A percentile compares a stretch with the other conserved stretches of the same genome.
phyloP scores from a whole-genome alignment of 768 basidiomycete genomes.

The Tulasnella sp. region DNA sequence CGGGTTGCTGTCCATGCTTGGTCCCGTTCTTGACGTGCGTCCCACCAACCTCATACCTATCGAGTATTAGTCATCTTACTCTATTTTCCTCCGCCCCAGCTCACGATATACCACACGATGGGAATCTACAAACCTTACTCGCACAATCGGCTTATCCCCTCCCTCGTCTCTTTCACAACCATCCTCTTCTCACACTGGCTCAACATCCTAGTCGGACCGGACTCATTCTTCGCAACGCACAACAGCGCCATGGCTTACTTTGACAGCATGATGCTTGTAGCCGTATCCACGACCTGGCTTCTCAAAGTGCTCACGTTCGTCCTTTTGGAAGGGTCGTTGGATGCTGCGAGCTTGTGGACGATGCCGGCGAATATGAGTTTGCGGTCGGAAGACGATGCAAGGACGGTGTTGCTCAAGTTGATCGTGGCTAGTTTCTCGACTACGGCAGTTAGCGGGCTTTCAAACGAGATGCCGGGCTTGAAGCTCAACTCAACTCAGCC shows the following conservation, averaged over 20 bases:
- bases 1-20: conserved; percentile 5
- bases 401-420: neutral
- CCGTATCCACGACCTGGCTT: neutral
- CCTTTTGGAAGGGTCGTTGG: neutral
- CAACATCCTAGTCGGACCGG: neutral
- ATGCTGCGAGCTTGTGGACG: neutral
- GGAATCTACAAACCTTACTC: conserved; percentile 1
- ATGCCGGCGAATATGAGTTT: conserved; percentile 8
- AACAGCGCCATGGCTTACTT: neutral
- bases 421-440: neutral
- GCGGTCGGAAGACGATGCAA: conserved; percentile 4
- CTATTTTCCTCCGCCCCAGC: neutral
- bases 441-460: neutral
- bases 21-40: conserved; percentile 7
- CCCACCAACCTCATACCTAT: neutral
- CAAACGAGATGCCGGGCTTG: conserved; percentile 5
- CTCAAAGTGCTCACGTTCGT: neutral
- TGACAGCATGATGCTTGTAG: neutral
- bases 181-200: neutral
- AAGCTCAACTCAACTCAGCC: neutral
- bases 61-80: neutral
- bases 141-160: conserved; percentile 1
- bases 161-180: neutral
- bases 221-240: neutral
- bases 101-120: conserved; percentile 13